Base-by-base conservation (phyloP, 805 yeast species). In the Hanseniaspora hatyaiensis region DNA sequence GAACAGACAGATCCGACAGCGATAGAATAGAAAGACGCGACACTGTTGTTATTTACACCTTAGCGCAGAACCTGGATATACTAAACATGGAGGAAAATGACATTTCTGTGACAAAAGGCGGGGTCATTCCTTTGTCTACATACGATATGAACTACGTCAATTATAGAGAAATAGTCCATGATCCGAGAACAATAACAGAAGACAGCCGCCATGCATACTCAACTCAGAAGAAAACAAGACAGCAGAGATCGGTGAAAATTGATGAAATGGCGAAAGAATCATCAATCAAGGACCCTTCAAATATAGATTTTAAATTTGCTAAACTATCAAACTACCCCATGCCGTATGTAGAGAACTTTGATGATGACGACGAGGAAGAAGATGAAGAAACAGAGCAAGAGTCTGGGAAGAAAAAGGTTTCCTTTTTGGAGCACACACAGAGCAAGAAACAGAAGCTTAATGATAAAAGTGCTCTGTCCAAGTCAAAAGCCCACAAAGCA, bases 91-190 rank as follows among this genome's bases (percentile, higher is more conserved):
- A 44, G 13, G 36, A 19, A 30, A 44, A 36, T 13, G 48, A 44
- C 20, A 44, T 44, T 6, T 36, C 48, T n/a, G 41, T 44, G 12
- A 36, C 41, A n/a, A 44, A 44, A 44, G 48, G 48, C 15, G 48
- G 48, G 8, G 48, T 44, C 8, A 36, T 44, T n/a, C 48, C 48
- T 9, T 29, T 44, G 18, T 22, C 36, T 11, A 44, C 28, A 13
- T 44, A 44, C 16, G 48, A 44, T 20, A 44, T 44, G 36, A 44
- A 44, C 36, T 44, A 44, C n/a, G 28, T 30, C 19, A 44, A 44
- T 18, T 36, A 44, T 19, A 36, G 48, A 44, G 48, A 44, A 16
- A 34, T 44, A 8, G 22, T 36, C 12, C 48, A 44, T 19, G 48
- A 44, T 36, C 48, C 48, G 9, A 44, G 39, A 36, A 44, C 36